phyloP scores from a whole-genome alignment of 371 early-diverging fungal genomes.

The Zopfochytrium polystomum region DNA sequence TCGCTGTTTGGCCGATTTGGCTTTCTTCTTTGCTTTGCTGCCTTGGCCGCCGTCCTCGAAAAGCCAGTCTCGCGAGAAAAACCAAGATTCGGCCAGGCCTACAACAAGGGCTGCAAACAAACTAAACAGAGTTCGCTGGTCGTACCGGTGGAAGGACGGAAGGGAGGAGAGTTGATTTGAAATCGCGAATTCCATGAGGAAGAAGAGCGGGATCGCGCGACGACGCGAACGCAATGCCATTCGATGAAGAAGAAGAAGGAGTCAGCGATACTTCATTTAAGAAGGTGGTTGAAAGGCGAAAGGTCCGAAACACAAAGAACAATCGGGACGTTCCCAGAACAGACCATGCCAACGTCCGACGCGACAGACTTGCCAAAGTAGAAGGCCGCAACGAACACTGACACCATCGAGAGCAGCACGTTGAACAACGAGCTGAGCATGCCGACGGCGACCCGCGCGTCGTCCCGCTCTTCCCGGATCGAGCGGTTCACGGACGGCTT shows the following conservation, averaged over 20 bases:
- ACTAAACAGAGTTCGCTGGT: slow-evolving; percentile 54
- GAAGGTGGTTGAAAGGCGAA: no score
- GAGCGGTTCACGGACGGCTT: neutral
- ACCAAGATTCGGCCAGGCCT: slow-evolving; percentile 56
- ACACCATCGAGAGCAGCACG: slow-evolving; percentile 59
- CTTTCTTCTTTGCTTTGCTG: no score
- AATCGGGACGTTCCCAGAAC: neutral
- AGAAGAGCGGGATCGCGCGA: no score
- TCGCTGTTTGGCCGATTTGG: no score
- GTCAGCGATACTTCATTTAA: neutral
- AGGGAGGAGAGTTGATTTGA: neutral
- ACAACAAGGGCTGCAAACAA: slow-evolving; percentile 54
- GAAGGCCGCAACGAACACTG: slow-evolving; percentile 61
- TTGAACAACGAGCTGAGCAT: slow-evolving; percentile 60
- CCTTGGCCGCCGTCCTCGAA: no score
- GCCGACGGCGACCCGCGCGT: slow-evolving; percentile 50
- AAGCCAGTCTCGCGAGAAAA: slow-evolving; percentile 44
- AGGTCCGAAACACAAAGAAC: slow-evolving; percentile 5
- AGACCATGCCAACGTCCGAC: slow-evolving; percentile 58
- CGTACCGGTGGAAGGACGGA: neutral
- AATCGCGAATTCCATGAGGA: neutral
- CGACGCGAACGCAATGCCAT: no score
- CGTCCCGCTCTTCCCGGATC: slow-evolving; percentile 25
- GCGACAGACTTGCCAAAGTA: slow-evolving; percentile 53
- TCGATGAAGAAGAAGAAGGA: neutral